Evolutionary conservation across 257 asterid genomes (phyloP).

Genomic region (Plantago ovata): DNA sequence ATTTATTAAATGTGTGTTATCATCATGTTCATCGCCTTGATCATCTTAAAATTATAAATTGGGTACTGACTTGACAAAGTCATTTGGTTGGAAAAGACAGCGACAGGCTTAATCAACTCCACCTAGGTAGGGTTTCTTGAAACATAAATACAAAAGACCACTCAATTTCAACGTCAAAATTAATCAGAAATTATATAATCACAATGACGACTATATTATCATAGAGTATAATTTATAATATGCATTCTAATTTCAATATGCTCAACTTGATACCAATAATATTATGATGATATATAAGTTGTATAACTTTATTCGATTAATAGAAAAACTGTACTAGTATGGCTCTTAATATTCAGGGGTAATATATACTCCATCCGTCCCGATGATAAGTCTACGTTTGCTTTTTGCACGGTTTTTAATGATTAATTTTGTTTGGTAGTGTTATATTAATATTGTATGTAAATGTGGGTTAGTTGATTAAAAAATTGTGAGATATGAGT

Average conservation of each 20-base stretch:
- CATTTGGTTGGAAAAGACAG: slow-evolving; percentile 17
- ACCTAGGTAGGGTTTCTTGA: slow-evolving; percentile 16
- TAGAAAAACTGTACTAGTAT: no score
- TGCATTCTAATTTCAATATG: slow-evolving; percentile 29
- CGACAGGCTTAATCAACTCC: slow-evolving; percentile 19
- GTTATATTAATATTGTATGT: no score
- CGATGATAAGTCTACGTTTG: no score
- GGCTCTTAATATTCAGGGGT: no score
- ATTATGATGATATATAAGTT: not conserved
- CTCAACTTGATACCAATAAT: slow-evolving; percentile 23
- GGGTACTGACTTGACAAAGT: slow-evolving; percentile 13
- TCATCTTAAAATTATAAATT: not conserved
- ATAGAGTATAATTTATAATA: not conserved
- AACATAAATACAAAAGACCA: slow-evolving; percentile 13
- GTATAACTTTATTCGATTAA: no score
- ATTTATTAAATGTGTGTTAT: not conserved
- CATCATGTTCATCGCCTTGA: not conserved
- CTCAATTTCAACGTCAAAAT: slow-evolving; percentile 1
- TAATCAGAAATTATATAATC: no score
- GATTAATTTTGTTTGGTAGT: no score
- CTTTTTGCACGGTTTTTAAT: no score
- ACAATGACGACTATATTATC: not conserved
- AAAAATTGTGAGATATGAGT: no score
- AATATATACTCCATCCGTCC: no score
- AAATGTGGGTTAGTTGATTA: no score